Conservation (phyloP, 805 yeast species). For the Cyberlindnera maclurae region DNA sequence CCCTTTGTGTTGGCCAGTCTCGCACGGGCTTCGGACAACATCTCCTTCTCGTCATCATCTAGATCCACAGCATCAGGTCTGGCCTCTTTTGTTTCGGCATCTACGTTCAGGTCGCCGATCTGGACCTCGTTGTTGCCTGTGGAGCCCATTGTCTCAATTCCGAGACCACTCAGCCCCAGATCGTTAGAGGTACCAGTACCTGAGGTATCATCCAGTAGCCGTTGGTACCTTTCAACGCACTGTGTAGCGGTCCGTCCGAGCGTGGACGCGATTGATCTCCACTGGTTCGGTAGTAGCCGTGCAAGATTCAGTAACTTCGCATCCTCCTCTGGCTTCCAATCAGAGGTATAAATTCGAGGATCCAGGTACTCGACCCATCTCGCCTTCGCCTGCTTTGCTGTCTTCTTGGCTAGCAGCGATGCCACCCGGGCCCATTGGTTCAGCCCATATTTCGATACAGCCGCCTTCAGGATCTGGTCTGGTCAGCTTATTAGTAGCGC, state of each 20-base stretch:
- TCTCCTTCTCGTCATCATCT: slow-evolving; percentile 85
- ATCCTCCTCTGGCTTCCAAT: slow-evolving; percentile 77
- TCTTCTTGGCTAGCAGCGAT: slow-evolving; percentile 74
- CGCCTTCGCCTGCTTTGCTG: slow-evolving; percentile 87
- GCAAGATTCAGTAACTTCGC: slow-evolving; percentile 59
- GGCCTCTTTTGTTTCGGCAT: slow-evolving; percentile 75
- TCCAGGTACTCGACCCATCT: slow-evolving; percentile 87
- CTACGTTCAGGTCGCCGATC: slow-evolving; percentile 55
- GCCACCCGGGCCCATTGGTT: slow-evolving; percentile 95
- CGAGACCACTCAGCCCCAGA: slow-evolving; percentile 42
- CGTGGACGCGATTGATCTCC: slow-evolving; percentile 83
- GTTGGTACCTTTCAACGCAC: slow-evolving; percentile 80
- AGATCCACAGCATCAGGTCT: slow-evolving; percentile 72
- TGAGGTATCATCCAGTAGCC: slow-evolving; percentile 44
- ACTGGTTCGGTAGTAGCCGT: slow-evolving; percentile 77
- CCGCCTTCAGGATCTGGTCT: slow-evolving; percentile 62
- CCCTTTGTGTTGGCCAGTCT: slow-evolving; percentile 90
- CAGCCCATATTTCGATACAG: slow-evolving; percentile 86
- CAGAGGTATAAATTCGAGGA: slow-evolving; percentile 56
- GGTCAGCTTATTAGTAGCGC: background rate
- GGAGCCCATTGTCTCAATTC: slow-evolving; percentile 38
- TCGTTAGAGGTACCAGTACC: slow-evolving; percentile 21
- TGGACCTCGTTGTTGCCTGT: slow-evolving; percentile 30
- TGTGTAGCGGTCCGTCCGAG: slow-evolving; percentile 82
- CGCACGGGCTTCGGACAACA: slow-evolving; percentile 92